phyloP scores from a whole-genome alignment of 1,284 basidiomycete species.

The Fomitiporia mediterranea region DNA sequence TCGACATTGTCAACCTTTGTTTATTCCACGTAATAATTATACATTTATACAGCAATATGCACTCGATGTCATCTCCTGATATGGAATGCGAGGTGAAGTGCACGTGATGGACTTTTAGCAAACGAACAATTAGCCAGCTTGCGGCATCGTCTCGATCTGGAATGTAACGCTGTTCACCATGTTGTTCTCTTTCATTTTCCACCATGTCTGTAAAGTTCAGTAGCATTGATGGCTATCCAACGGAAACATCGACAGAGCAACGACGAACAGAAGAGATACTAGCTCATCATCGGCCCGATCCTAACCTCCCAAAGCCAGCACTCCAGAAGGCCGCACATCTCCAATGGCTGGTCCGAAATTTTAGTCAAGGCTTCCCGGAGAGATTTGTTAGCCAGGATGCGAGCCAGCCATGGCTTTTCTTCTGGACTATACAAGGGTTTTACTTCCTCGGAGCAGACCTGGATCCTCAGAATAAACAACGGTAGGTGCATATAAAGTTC shows the following conservation, averaged over 20 bases:
- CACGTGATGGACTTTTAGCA: neutral
- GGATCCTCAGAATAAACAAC: conserved; percentile 68
- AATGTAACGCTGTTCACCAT: conserved; percentile 1
- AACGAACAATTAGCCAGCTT: neutral
- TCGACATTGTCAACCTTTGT: too few species aligned
- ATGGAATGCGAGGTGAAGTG: too few species aligned
- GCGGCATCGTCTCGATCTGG: neutral
- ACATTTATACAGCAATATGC: too few species aligned
- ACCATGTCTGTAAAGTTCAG: conserved; percentile 13
- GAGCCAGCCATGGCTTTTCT: conserved; percentile 88
- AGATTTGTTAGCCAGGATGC: conserved; percentile 84
- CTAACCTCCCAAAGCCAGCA: conserved; percentile 27
- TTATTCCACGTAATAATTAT: too few species aligned
- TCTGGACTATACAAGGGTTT: conserved; percentile 85
- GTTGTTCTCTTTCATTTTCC: conserved; percentile 5
- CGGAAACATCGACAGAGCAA: conserved; percentile 63
- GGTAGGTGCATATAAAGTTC: conserved; percentile 42
- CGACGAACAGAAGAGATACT: conserved; percentile 64
- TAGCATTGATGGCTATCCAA: conserved; percentile 50
- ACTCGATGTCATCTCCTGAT: too few species aligned
- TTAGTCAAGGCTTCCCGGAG: conserved; percentile 71
- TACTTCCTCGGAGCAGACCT: conserved; percentile 72
- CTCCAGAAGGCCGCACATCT: conserved; percentile 61
- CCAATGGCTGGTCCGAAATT: conserved; percentile 62
- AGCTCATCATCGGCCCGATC: conserved; percentile 37